A percentile compares a stretch with the other conserved stretches of the same genome.
These are phyloP conservation scores for Aspergillus sp. DNA, from an alignment of 2,329 filamentous ascomycete species.

Conservation along the genomic window DNA sequence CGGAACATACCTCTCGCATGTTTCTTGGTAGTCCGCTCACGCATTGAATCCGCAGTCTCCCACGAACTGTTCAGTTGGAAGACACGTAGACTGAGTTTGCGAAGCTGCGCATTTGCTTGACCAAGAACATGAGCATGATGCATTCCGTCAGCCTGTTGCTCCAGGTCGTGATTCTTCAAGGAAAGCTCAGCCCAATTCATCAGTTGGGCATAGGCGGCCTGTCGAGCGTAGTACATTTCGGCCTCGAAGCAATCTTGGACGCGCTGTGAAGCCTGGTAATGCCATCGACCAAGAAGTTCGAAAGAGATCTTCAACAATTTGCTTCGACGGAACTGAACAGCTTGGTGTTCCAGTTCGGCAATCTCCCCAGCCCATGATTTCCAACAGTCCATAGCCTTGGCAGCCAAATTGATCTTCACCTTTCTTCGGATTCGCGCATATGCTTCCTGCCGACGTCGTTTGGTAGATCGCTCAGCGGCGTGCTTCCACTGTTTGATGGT, in stretches of 20 bases:
- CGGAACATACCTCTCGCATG: slow-evolving; percentile 49
- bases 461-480: slow-evolving; percentile 43
- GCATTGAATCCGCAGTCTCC: slow-evolving; percentile 47
- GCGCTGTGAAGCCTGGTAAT: slow-evolving; percentile 29
- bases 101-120: slow-evolving; percentile 42
- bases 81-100: slow-evolving; percentile 50
- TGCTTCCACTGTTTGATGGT: slow-evolving; percentile 46
- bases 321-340: slow-evolving; percentile 27
- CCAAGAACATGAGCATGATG: slow-evolving; percentile 41
- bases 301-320: slow-evolving; percentile 28
- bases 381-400: slow-evolving; percentile 34
- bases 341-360: slow-evolving; percentile 32
- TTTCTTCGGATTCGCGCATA: slow-evolving; percentile 48
- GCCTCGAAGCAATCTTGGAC: slow-evolving; percentile 29
- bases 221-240: slow-evolving; percentile 31
- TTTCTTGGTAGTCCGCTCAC: slow-evolving; percentile 46
- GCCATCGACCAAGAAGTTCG: slow-evolving; percentile 37
- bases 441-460: slow-evolving; percentile 46
- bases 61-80: slow-evolving; percentile 47
- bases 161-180: slow-evolving; percentile 25
- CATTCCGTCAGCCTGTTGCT: slow-evolving; percentile 40
- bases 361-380: slow-evolving; percentile 25
- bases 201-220: slow-evolving; percentile 31
- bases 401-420: slow-evolving; percentile 48
- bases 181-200: slow-evolving; percentile 30